phyloP scores from a whole-genome alignment of 495 filamentous ascomycete species.

The Glonium stellatum region DNA sequence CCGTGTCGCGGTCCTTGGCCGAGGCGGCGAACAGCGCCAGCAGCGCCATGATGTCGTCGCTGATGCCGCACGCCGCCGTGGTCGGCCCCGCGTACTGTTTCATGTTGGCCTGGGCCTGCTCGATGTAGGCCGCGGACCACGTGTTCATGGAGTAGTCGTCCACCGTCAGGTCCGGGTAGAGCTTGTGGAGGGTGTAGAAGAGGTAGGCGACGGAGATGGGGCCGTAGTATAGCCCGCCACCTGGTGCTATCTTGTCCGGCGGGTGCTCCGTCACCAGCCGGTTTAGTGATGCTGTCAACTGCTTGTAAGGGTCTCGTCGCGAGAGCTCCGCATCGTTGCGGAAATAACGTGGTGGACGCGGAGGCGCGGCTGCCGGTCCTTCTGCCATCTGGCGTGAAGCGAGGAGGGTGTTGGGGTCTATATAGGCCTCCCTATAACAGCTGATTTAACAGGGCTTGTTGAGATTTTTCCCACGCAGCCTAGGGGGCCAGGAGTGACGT shows the following conservation, averaged over 20 bases:
- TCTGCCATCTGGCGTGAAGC: background rate
- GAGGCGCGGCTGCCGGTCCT: background rate
- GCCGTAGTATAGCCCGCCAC: constrained; percentile 51
- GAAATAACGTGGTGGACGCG: constrained; percentile 26
- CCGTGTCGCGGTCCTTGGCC: constrained; percentile 39
- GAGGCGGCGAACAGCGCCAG: constrained; percentile 47
- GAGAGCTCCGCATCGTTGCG: constrained; percentile 25
- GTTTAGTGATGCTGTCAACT: constrained; percentile 39
- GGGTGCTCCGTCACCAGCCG: constrained; percentile 36
- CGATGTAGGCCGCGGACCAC: constrained; percentile 43
- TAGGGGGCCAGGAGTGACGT: too few species aligned
- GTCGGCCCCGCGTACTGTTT: constrained; percentile 38
- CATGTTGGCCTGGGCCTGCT: constrained; percentile 40
- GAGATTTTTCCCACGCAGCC: too few species aligned
- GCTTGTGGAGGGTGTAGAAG: constrained; percentile 46
- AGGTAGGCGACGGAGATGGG: constrained; percentile 55
- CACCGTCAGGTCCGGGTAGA: constrained; percentile 43
- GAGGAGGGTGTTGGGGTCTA: too few species aligned
- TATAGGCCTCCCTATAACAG: too few species aligned
- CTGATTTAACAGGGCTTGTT: too few species aligned
- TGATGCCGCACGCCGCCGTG: constrained; percentile 46
- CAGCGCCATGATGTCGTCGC: constrained; percentile 48
- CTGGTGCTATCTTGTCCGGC: constrained; percentile 32
- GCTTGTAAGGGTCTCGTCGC: constrained; percentile 35
- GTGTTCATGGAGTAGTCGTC: constrained; percentile 38